Base-by-base conservation (phyloP, 2,329 filamentous ascomycete genomes). In the Monosporascus sp. region DNA sequence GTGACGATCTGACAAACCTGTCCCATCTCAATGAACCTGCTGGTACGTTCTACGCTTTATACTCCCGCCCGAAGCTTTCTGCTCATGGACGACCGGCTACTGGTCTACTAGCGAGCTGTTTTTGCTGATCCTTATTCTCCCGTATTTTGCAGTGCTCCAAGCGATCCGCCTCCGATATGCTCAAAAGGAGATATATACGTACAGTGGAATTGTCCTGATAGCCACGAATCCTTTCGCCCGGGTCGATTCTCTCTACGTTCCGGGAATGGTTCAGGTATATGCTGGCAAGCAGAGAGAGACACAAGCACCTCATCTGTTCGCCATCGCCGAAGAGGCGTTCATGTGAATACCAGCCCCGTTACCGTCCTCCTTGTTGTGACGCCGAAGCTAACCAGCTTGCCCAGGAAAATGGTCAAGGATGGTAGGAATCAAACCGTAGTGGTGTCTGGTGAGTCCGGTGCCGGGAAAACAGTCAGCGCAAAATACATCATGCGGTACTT, bases 401-500 rank as follows among this genome's bases (percentile, higher is more conserved):
- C 27, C 63, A 94, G 89, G 68, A 94, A 99, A 77, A 99, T 99
- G 94, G 75, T 99, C 68, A 88, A 94, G 61, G 94, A 97, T 75
- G 82, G 83, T 63, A 92, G 91, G 73, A 99, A 99, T 74, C 94
- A 99, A 77, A 99, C 94, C 39, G 90, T 99, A 58, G 94, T 99
- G 51, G 94, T 99, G n/a, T 99, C 94, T 37, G 94, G 94, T 70
- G 94, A 99, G 74, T 99, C 94, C 51, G 94, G 94, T 82, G 94
- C 94, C 59, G 94, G 94, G 67, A 99, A 99, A 78, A 99, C 94
- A 5, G 94, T 99, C 70, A 97, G 93, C 73, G 94, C 94, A 64
- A 99, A 99, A 77, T 97, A 99, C 74, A 97, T 99, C 70, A 99
- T 99, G 94, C 85, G 94, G 66, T 99, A 99, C 77, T 99, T 99